Evolutionary conservation across 2,329 filamentous ascomycete species (phyloP).

Genomic region (Uncinocarpus reesii): DNA sequence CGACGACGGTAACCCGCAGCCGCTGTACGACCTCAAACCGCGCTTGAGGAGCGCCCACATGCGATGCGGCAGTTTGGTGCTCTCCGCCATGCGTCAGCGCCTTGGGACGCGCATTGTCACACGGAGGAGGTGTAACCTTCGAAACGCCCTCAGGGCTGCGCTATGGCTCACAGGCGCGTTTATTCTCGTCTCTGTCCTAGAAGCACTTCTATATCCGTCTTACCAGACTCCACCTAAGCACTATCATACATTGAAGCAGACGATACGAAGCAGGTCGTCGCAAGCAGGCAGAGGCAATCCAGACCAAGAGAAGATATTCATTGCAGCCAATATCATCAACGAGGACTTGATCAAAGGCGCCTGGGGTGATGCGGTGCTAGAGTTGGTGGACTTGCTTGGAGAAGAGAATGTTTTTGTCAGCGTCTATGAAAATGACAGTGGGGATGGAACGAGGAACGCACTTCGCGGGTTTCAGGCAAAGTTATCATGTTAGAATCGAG

Average conservation of each 20-base stretch:
- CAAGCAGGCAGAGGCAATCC: conserved; percentile 11
- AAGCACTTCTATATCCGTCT: conserved; percentile 11
- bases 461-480: conserved; percentile 8
- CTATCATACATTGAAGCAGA: conserved; percentile 4
- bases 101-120: neutral
- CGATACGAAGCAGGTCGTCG: neutral
- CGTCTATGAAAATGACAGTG: conserved; percentile 16
- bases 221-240: conserved; percentile 12
- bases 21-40: neutral
- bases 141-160: neutral
- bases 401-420: conserved; percentile 15
- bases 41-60: neutral
- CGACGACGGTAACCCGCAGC: neutral
- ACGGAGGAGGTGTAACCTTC: neutral
- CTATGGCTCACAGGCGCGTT: conserved; percentile 1
- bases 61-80: neutral
- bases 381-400: conserved; percentile 12
- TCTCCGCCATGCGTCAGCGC: neutral
- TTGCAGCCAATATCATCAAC: conserved; percentile 15
- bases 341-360: conserved; percentile 11
- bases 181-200: conserved; percentile 7
- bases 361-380: conserved; percentile 10
- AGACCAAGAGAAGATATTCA: conserved; percentile 12
- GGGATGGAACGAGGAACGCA: conserved; percentile 9
- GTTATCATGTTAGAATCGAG: conserved; percentile 10